These are phyloP conservation scores for Cladophialophora bantiana DNA, from an alignment of 2,329 filamentous ascomycete species.

Conservation along the genomic window DNA sequence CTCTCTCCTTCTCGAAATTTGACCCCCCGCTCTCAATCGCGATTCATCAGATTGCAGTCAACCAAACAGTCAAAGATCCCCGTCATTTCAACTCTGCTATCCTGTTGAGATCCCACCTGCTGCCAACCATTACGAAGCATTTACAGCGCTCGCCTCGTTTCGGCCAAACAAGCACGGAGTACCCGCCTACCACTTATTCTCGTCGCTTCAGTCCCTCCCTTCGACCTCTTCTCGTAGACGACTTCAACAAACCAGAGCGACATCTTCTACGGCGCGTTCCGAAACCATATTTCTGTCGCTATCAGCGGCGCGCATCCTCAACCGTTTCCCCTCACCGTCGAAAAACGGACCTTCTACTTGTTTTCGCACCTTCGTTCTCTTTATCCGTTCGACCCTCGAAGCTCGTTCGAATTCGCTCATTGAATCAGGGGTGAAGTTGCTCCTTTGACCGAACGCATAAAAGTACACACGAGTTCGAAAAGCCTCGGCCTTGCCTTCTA, in stretches of 20 bases:
- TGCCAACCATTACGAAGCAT: conserved; percentile 13
- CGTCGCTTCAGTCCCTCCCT: conserved; percentile 19
- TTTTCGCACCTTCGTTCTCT: conserved; percentile 12
- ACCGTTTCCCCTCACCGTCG: neutral
- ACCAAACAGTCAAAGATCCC: conserved; percentile 9
- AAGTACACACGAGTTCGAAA: neutral
- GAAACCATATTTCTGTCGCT: conserved; percentile 2
- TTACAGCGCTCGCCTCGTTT: conserved; percentile 26
- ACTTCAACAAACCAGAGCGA: conserved; percentile 1
- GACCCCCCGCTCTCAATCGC: conserved; percentile 2
- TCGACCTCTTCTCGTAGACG: conserved; percentile 14
- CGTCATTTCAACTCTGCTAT: conserved; percentile 32
- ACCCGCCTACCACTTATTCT: conserved; percentile 6
- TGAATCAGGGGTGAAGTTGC: neutral
- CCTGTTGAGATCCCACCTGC: conserved; percentile 16
- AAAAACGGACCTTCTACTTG: neutral
- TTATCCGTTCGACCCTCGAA: neutral
- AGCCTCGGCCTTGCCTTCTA: neutral
- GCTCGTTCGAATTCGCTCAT: neutral
- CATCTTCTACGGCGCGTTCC: neutral
- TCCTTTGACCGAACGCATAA: neutral
- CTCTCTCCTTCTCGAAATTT: conserved; percentile 3
- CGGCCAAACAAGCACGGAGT: neutral
- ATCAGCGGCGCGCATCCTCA: conserved; percentile 7
- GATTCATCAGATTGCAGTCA: conserved; percentile 7